Conservation (phyloP, 345 rosid species). For the Bruguiera gymnorhiza region DNA sequence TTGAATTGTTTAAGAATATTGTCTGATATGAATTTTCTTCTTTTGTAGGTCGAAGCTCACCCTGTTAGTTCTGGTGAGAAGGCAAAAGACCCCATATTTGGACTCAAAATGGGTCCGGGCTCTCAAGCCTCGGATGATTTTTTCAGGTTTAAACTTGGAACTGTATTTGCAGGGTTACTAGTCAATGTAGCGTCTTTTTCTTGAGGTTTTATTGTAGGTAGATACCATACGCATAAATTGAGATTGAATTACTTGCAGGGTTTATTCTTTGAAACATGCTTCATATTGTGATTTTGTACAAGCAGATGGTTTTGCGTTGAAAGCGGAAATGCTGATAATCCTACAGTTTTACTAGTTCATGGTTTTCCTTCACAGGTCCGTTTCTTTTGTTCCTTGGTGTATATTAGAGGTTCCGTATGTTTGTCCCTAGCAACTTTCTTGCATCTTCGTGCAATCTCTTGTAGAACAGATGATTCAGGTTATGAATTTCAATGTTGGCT, state of each 20-base stretch:
- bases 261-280: constrained; percentile 51
- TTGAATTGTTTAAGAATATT: background rate
- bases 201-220: constrained; percentile 16
- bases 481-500: background rate
- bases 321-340: constrained; percentile 57
- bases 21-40: background rate
- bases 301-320: constrained; percentile 93
- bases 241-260: constrained; percentile 52
- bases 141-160: constrained; percentile 51
- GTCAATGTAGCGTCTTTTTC: background rate
- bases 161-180: background rate
- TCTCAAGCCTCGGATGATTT: constrained; percentile 73
- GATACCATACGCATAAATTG: constrained; percentile 35
- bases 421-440: background rate
- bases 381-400: background rate
- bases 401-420: background rate
- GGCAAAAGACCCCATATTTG: constrained; percentile 88
- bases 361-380: constrained; percentile 93
- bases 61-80: constrained; percentile 67
- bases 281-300: constrained; percentile 51
- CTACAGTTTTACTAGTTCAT: constrained; percentile 67
- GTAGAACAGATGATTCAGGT: background rate
- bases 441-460: background rate
- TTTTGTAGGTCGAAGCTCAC: constrained; percentile 68
- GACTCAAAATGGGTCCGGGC: constrained; percentile 73